phyloP scores from a whole-genome alignment of 2,329 filamentous ascomycete species.

The Fusarium coffeatum region DNA sequence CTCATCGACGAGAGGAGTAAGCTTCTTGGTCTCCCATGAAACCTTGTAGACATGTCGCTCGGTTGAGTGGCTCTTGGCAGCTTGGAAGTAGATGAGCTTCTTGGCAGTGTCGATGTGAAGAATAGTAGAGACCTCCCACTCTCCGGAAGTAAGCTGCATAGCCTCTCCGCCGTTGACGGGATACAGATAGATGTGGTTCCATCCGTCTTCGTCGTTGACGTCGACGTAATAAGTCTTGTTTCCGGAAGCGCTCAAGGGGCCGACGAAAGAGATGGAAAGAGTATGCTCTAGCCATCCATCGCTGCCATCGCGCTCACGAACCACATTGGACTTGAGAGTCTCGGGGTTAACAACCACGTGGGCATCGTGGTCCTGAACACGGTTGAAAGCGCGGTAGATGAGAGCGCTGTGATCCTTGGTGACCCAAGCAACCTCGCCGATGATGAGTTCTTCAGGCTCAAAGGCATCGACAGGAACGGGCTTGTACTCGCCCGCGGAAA shows the following conservation, averaged over 20 bases:
- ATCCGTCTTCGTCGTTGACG: slow-evolving; percentile 73
- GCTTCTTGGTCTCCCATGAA: slow-evolving; percentile 64
- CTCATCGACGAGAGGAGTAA: slow-evolving; percentile 71
- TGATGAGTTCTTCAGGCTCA: slow-evolving; percentile 68
- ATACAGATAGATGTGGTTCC: slow-evolving; percentile 76
- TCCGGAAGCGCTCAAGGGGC: slow-evolving; percentile 53
- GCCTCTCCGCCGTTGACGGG: slow-evolving; percentile 66
- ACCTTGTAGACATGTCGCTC: slow-evolving; percentile 76
- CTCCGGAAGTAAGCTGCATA: slow-evolving; percentile 69
- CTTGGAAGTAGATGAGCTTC: slow-evolving; percentile 71
- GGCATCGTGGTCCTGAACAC: slow-evolving; percentile 74
- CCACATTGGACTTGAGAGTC: slow-evolving; percentile 57
- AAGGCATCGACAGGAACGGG: slow-evolving; percentile 67
- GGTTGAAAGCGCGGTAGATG: slow-evolving; percentile 74
- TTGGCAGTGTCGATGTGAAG: slow-evolving; percentile 68
- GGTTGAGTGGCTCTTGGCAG: slow-evolving; percentile 73
- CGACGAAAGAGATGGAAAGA: slow-evolving; percentile 66
- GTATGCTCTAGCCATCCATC: slow-evolving; percentile 73
- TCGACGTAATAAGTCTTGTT: slow-evolving; percentile 70
- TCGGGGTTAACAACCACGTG: slow-evolving; percentile 69
- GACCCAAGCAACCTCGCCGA: slow-evolving; percentile 76
- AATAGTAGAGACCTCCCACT: slow-evolving; percentile 73
- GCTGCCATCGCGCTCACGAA: slow-evolving; percentile 68
- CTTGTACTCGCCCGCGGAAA: slow-evolving; percentile 59
- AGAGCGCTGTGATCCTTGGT: slow-evolving; percentile 70